These are phyloP conservation scores for Salvia hispanica DNA, from an alignment of 257 asterid species.

Conservation along the genomic window DNA sequence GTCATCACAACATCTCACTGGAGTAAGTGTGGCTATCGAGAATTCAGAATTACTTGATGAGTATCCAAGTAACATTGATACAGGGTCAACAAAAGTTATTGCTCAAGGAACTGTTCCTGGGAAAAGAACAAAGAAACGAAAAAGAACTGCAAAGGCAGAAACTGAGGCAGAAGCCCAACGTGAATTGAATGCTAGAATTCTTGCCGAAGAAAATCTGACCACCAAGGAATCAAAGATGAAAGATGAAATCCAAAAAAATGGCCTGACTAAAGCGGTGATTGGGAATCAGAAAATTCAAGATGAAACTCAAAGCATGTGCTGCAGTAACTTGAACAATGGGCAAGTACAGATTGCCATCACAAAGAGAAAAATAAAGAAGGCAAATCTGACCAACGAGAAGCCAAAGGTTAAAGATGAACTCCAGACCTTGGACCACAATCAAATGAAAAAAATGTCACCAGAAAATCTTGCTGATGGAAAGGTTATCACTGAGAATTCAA, in stretches of 20 bases:
- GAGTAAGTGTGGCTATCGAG: slow-evolving; percentile 10
- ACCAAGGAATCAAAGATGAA: slow-evolving; percentile 24
- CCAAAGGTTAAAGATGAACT: slow-evolving; percentile 14
- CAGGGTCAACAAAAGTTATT: slow-evolving; percentile 14
- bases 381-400: not conserved
- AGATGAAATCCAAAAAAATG: slow-evolving; percentile 9
- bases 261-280: slow-evolving; percentile 10
- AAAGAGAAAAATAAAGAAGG: slow-evolving; percentile 10
- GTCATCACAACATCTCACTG: slow-evolving; percentile 13
- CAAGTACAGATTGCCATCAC: slow-evolving; percentile 2
- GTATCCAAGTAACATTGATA: not conserved
- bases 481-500: not conserved
- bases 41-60: not conserved
- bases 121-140: slow-evolving; percentile 25
- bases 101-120: slow-evolving; percentile 26
- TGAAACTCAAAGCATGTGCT: slow-evolving; percentile 11
- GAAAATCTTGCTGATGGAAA: slow-evolving; percentile 21
- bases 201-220: slow-evolving; percentile 15
- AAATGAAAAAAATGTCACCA: not conserved
- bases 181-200: slow-evolving; percentile 17
- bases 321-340: slow-evolving; percentile 8
- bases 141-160: slow-evolving; percentile 15
- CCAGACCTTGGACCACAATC: slow-evolving; percentile 13
- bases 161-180: slow-evolving; percentile 3
- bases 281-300: slow-evolving; percentile 15